Conservation (phyloP, 2,329 filamentous ascomycete genomes). For the Colletotrichum tropicale region DNA sequence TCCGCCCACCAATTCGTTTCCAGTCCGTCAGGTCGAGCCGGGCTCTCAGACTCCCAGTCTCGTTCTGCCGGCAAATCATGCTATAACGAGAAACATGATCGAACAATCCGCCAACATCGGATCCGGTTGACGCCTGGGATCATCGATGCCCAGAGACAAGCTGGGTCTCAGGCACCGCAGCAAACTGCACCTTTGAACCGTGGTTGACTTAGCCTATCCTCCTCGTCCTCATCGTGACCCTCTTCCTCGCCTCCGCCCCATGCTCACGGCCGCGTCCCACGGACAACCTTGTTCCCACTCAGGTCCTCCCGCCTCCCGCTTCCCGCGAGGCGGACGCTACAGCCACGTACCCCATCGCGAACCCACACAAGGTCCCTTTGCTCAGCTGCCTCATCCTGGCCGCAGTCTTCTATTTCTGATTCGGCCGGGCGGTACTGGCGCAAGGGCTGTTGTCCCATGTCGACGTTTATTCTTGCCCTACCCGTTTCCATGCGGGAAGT, state of each 20-base stretch:
- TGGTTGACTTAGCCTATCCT: background rate
- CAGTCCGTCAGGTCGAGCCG: slow-evolving; percentile 14
- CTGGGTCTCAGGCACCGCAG: slow-evolving; percentile 13
- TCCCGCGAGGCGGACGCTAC: slow-evolving; percentile 18
- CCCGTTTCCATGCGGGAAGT: slow-evolving; percentile 8
- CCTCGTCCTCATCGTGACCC: background rate
- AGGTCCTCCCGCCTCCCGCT: slow-evolving; percentile 19
- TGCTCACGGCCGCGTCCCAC: background rate
- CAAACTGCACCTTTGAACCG: background rate
- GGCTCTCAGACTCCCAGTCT: slow-evolving; percentile 16
- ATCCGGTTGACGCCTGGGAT: background rate
- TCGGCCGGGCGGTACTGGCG: background rate
- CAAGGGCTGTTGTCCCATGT: slow-evolving; percentile 7
- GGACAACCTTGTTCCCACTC: slow-evolving; percentile 3
- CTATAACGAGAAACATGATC: slow-evolving; percentile 2
- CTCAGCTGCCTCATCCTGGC: slow-evolving; percentile 20
- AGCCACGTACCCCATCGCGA: slow-evolving; percentile 25
- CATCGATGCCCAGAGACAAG: slow-evolving; percentile 10
- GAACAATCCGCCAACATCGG: background rate
- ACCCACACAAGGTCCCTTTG: slow-evolving; percentile 21
- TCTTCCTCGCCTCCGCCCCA: background rate
- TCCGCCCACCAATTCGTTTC: background rate
- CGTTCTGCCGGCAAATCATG: slow-evolving; percentile 19
- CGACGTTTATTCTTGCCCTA: slow-evolving; percentile 25
- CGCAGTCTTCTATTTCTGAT: slow-evolving; percentile 17